Evolutionary conservation across 805 yeast species (phyloP).

Genomic region (Barnettozyma vustinii): DNA sequence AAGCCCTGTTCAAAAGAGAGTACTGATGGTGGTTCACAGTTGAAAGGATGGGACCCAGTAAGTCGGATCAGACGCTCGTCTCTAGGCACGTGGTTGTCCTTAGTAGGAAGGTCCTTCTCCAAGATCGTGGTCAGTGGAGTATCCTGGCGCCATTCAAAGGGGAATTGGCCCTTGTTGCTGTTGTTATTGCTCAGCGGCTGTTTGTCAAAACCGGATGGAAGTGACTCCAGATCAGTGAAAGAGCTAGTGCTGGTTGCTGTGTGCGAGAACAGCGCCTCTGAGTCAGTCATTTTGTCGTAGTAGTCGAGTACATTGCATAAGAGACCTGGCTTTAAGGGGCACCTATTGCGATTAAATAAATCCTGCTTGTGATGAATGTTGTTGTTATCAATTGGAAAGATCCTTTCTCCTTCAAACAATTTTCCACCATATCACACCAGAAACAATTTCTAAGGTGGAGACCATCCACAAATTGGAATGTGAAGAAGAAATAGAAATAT

Average conservation of each 20-base stretch:
- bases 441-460: no score
- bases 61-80: constrained; percentile 27
- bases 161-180: neutral
- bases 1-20: constrained; percentile 27
- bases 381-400: neutral
- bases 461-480: no score
- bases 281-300: neutral
- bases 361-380: neutral
- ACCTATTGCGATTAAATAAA: neutral
- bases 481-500: no score
- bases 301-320: neutral
- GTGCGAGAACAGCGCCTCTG: neutral
- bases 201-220: neutral
- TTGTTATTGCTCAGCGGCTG: neutral
- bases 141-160: constrained; percentile 13
- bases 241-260: neutral
- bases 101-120: constrained; percentile 25
- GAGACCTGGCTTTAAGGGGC: neutral
- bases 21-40: constrained; percentile 28
- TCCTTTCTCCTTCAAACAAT: neutral
- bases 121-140: constrained; percentile 14
- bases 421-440: neutral
- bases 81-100: constrained; percentile 28
- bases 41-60: constrained; percentile 33
- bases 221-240: neutral